Conservation (phyloP, 2,329 filamentous ascomycete genomes). For the Colletotrichum gigasporum region DNA sequence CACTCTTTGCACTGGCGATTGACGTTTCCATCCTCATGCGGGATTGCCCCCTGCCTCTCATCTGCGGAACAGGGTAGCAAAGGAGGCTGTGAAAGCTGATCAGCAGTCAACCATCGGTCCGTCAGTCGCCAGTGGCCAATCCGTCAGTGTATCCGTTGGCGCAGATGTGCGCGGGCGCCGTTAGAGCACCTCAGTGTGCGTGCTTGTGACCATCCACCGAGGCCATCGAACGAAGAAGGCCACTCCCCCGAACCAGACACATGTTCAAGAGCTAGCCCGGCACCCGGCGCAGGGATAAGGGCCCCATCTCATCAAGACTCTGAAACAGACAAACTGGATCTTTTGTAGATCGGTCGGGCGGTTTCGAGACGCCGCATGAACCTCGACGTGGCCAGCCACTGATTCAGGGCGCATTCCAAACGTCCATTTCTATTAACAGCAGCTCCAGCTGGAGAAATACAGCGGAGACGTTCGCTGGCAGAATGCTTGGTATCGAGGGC, state of each 20-base stretch:
- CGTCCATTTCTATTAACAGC: slow-evolving; percentile 27
- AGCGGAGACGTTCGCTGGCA: slow-evolving; percentile 5
- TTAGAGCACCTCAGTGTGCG: neutral
- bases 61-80: slow-evolving; percentile 17
- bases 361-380: slow-evolving; percentile 29
- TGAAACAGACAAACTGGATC: slow-evolving; percentile 32
- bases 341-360: slow-evolving; percentile 31
- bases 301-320: slow-evolving; percentile 23
- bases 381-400: slow-evolving; percentile 6
- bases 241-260: neutral
- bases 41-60: slow-evolving; percentile 21
- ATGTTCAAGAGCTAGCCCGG: neutral
- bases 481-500: neutral
- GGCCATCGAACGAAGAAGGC: slow-evolving; percentile 2
- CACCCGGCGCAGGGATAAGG: slow-evolving; percentile 10
- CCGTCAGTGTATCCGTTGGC: no score
- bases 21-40: slow-evolving; percentile 19
- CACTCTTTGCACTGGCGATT: neutral
- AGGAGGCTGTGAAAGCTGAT: slow-evolving; percentile 27
- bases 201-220: slow-evolving; percentile 12
- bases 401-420: slow-evolving; percentile 25
- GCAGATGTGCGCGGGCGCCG: neutral
- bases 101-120: slow-evolving; percentile 12
- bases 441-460: neutral
- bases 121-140: no score